phyloP scores from a whole-genome alignment of 2,329 filamentous ascomycete species.

The Lojkania enalia region DNA sequence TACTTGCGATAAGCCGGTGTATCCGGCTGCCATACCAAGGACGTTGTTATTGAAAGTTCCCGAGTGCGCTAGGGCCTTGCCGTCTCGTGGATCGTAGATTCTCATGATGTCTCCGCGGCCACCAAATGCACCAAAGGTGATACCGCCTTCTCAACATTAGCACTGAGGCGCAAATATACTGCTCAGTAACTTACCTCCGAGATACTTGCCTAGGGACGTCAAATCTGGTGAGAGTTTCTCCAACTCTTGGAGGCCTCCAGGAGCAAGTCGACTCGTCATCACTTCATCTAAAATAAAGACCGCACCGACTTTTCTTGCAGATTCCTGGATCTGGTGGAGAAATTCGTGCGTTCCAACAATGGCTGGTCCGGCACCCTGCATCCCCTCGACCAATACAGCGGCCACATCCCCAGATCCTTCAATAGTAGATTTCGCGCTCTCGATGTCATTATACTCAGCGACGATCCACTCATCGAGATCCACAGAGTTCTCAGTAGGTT shows the following conservation, averaged over 20 bases:
- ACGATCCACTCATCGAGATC: conserved; percentile 62
- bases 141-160: too few relatives aligned
- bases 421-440: conserved; percentile 51
- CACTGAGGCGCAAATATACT: too few relatives aligned
- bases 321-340: conserved; percentile 54
- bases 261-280: conserved; percentile 28
- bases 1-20: conserved; percentile 43
- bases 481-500: conserved; percentile 51
- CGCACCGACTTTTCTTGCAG: conserved; percentile 55
- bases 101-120: conserved; percentile 63
- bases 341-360: conserved; percentile 58
- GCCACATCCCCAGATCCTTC: conserved; percentile 52
- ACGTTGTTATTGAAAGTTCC: conserved; percentile 72
- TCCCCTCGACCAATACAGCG: conserved; percentile 66
- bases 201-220: conserved; percentile 67
- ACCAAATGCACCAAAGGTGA: conserved; percentile 69
- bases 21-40: conserved; percentile 62
- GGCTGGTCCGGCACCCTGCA: conserved; percentile 67
- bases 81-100: conserved; percentile 56
- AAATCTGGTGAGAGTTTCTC: conserved; percentile 42
- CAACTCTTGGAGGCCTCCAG: conserved; percentile 24
- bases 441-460: conserved; percentile 64
- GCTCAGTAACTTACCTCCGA: too few relatives aligned
- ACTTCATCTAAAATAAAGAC: conserved; percentile 71
- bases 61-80: conserved; percentile 55